These are phyloP conservation scores for Stephania cephalantha DNA, from an alignment of 164 flowering plant species.

Conservation along the genomic window DNA sequence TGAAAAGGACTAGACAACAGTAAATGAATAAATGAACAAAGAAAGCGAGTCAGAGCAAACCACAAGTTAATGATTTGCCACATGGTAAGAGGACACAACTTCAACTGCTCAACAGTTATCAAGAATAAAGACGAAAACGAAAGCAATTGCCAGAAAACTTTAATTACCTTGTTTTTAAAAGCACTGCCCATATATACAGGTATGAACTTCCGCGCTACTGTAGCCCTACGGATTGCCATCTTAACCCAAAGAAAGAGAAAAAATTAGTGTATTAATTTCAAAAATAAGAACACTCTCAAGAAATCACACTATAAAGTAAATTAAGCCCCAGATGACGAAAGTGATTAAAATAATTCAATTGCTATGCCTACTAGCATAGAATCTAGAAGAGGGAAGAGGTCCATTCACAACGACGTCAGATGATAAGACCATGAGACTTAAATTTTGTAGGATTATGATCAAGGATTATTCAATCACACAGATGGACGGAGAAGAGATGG, in stretches of 20 bases:
- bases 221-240: conserved; percentile 95
- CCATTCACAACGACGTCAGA: no score
- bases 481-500: not conserved
- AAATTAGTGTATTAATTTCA: conserved; percentile 2
- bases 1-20: not conserved
- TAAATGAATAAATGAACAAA: no score
- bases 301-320: not conserved
- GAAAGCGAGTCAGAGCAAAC: not conserved
- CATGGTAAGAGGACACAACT: no score
- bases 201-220: conserved; percentile 75
- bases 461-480: no score
- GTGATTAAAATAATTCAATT: conserved; percentile 1
- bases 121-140: not conserved
- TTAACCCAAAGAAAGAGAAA: conserved; percentile 22
- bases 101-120: not conserved
- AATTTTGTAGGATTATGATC: no score
- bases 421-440: no score
- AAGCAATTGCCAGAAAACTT: not conserved
- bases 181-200: conserved; percentile 99
- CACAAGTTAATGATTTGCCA: no score
- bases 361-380: not conserved
- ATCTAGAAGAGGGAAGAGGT: not conserved
- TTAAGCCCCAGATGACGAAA: not conserved
- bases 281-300: not conserved
- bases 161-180: conserved; percentile 88